Evolutionary conservation across 2,329 filamentous ascomycete genomes (phyloP).

Genomic region (Dothidotthia symphoricarpi): DNA sequence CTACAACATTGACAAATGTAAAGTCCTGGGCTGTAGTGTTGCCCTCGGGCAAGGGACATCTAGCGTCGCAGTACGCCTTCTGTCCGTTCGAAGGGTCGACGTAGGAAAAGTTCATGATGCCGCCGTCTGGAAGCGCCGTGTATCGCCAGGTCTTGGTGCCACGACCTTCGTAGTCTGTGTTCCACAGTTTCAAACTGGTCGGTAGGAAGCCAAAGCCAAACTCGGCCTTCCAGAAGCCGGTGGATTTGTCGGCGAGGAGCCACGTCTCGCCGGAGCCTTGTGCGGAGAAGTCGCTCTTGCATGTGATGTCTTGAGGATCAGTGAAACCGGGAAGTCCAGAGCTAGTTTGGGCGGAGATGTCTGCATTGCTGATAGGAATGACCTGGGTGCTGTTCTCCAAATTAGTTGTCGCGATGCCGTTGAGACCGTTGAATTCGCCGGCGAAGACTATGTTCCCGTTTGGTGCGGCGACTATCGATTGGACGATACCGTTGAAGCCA

Average conservation of each 20-base stretch:
- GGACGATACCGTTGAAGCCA: constrained; percentile 91
- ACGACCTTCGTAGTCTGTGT: constrained; percentile 78
- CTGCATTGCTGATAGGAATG: constrained; percentile 79
- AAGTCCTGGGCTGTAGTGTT: constrained; percentile 82
- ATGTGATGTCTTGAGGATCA: constrained; percentile 79
- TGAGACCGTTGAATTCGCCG: constrained; percentile 82
- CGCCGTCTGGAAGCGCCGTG: constrained; percentile 78
- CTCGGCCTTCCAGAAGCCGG: constrained; percentile 79
- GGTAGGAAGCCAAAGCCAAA: constrained; percentile 85
- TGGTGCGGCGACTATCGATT: constrained; percentile 74
- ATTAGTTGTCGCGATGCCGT: constrained; percentile 73
- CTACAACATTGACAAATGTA: constrained; percentile 84
- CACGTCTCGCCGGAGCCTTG: constrained; percentile 76
- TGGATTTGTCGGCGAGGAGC: constrained; percentile 70
- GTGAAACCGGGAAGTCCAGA: constrained; percentile 63
- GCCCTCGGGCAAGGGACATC: constrained; percentile 75
- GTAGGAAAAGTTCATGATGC: constrained; percentile 96
- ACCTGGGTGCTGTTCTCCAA: constrained; percentile 69
- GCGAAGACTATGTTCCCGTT: constrained; percentile 90
- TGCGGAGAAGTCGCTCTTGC: constrained; percentile 63
- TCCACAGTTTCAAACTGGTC: constrained; percentile 82
- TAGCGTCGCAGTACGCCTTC: constrained; percentile 71
- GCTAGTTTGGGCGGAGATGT: constrained; percentile 66
- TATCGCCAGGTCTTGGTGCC: constrained; percentile 88
- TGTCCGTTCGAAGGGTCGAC: constrained; percentile 67